Evolutionary conservation across 176 grass and related monocot species (phyloP).

Genomic region (Poa pratensis): DNA sequence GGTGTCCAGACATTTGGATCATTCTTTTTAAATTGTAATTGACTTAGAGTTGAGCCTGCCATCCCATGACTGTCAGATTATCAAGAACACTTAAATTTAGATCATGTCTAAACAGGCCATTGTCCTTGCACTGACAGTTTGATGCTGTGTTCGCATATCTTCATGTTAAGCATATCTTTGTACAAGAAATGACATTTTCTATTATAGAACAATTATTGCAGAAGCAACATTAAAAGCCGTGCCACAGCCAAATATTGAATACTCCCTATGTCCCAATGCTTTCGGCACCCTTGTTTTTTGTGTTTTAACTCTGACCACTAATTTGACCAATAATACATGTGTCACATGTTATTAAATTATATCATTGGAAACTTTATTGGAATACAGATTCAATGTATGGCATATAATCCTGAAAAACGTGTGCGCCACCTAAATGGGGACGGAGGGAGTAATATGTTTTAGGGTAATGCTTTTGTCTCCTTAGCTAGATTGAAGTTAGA

Average conservation of each 20-base stretch:
- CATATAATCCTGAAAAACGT: no score
- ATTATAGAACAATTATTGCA: background rate
- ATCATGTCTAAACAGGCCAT: background rate
- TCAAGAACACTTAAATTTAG: background rate
- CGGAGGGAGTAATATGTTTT: background rate
- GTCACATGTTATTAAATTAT: no score
- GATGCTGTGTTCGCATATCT: background rate
- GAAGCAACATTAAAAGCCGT: background rate
- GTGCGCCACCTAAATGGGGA: no score
- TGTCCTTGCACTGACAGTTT: background rate
- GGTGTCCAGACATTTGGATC: background rate
- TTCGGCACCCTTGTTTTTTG: no score
- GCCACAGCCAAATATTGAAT: background rate
- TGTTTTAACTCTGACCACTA: no score
- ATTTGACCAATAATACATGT: no score
- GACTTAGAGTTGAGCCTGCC: background rate
- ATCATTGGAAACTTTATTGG: no score
- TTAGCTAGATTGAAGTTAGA: background rate
- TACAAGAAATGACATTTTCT: background rate
- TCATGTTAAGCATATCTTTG: background rate
- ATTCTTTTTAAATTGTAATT: constrained; percentile 23
- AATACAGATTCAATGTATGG: no score
- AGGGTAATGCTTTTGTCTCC: background rate
- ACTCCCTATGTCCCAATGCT: no score
- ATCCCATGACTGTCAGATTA: background rate